Conservation (phyloP, 257 asterid genomes). For the Ballota nigra region DNA sequence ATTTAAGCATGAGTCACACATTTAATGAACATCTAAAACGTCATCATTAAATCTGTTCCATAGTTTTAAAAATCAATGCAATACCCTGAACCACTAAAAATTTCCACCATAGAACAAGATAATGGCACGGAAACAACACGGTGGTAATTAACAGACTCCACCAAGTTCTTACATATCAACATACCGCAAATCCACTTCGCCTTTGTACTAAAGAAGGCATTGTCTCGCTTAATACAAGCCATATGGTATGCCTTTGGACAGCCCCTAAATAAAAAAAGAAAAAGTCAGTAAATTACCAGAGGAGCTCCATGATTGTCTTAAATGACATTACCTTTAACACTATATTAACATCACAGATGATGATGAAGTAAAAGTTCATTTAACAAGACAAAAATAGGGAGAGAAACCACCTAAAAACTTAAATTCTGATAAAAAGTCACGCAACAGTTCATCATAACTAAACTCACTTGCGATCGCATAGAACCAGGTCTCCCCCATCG, state of each 20-base stretch:
- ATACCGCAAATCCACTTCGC: constrained; percentile 88
- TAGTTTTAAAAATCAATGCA: constrained; percentile 3
- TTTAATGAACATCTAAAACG: constrained; percentile 1
- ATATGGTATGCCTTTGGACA: constrained; percentile 99
- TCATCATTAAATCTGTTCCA: not conserved
- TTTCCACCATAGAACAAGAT: not conserved
- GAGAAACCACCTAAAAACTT: not conserved
- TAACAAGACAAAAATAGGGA: not conserved
- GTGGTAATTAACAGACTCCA: not conserved
- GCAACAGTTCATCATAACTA: not conserved
- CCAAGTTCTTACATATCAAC: constrained; percentile 8
- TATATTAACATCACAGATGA: not conserved
- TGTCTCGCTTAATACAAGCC: constrained; percentile 89
- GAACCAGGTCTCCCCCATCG: constrained; percentile 89
- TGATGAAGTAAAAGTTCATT: not conserved
- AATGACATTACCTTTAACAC: not conserved
- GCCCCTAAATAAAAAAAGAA: constrained; percentile 56
- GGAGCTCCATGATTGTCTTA: not conserved
- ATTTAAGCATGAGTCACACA: not conserved
- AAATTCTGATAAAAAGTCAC: not conserved
- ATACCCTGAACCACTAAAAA: not conserved
- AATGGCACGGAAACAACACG: not conserved
- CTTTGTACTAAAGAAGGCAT: constrained; percentile 72
- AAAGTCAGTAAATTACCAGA: constrained; percentile 13
- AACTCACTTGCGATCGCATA: constrained; percentile 95